Conservation (phyloP, 805 yeast genomes). For the Wickerhamiella qilinensis region DNA sequence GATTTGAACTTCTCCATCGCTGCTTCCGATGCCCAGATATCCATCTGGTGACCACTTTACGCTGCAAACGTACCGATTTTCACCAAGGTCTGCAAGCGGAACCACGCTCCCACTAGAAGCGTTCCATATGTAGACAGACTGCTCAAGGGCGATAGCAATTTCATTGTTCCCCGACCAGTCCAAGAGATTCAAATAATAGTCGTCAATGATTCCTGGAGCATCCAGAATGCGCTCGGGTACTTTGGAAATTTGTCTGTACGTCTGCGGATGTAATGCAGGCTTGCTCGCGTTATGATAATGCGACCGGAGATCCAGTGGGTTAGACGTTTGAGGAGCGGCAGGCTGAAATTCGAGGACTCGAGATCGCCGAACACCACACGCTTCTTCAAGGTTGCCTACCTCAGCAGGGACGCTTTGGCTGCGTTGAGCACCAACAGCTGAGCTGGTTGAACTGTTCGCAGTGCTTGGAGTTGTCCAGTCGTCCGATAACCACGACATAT, state of each 20-base stretch:
- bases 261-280: conserved; percentile 20
- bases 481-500: background rate
- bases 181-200: conserved; percentile 72
- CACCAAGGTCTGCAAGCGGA: conserved; percentile 24
- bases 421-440: background rate
- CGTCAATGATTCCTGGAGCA: conserved; percentile 90
- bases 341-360: conserved; percentile 78
- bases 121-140: conserved; percentile 80
- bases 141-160: conserved; percentile 77
- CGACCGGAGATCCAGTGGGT: conserved; percentile 21
- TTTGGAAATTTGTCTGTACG: conserved; percentile 49
- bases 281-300: conserved; percentile 20
- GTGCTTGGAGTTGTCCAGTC: background rate
- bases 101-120: conserved; percentile 70
- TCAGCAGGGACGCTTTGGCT: background rate
- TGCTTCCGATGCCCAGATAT: conserved; percentile 68
- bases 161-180: conserved; percentile 77
- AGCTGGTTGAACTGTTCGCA: background rate
- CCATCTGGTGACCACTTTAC: conserved; percentile 88
- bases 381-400: conserved; percentile 44
- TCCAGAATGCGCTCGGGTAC: conserved; percentile 88
- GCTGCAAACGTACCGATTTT: conserved; percentile 39
- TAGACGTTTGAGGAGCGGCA: conserved; percentile 49
- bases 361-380: conserved; percentile 77
- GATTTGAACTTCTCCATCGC: conserved; percentile 72